Base-by-base conservation (phyloP, 345 rosid genomes). In the Psidium guajava region DNA sequence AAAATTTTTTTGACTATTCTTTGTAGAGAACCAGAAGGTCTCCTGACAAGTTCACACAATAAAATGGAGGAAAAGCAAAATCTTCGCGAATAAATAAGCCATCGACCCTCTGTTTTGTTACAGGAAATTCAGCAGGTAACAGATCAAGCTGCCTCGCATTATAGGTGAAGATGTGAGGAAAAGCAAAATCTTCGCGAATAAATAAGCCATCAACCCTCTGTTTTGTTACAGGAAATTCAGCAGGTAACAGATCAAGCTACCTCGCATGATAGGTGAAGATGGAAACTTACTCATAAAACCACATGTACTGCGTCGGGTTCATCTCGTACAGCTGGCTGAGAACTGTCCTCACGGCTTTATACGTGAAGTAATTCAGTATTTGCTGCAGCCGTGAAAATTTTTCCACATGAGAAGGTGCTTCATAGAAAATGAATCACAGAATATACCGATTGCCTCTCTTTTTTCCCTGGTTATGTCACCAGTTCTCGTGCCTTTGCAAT, bases 301-400 rank as follows among this genome's bases (percentile, higher is more conserved):
- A 97, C 86, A 92, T 91, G 88, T 97, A 97, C 49, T 92, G 83
- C 0, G 98, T 93, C 7, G 99, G 99, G 92, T 96, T 97, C 99
- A 97, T 97, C 91, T 97, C 98, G 50, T 97, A 97, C 24, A 97
- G 96, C 94, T 97, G 99, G 89, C 82, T 87, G 87, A 97, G 92
- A 74, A 97, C 99, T 8, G 99, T 96, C 91, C 98, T 93, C 84
- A 91, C 97, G 36, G 99, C 99, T 91, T 97, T 97, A 88, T 92
- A 96, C 6, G 99, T 97, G 90, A 97, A 97, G 84, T 95, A 94
- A 89, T 96, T 95, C 21, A 93, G 89, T 83, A 94, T 83, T 94
- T 95, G 98, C 99, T 97, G 96, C 93, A 91, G 47, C 1, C 61
- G 88, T 49, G 74, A 75, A 57, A 24, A 49, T 21, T 21, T 77